Base-by-base conservation (phyloP, 805 yeast species). In the Alloascoidea africana region DNA sequence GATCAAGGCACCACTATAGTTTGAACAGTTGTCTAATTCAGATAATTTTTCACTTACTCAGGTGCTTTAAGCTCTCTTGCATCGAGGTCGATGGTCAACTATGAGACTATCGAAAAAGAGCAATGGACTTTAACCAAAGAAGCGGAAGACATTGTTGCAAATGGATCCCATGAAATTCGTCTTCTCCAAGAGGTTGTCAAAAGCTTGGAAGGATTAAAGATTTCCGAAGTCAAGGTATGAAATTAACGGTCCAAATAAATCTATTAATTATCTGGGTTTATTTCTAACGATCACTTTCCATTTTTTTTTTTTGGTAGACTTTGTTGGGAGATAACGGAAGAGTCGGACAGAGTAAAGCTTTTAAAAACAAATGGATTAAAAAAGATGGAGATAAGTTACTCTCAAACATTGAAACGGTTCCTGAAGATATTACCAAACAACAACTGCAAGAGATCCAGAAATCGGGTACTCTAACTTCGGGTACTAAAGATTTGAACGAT, bases 321-420 rank as follows among this genome's bases (percentile, higher is more conserved):
- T n/a, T 14, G 17, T 46, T 43, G 35, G 13, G 46, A 34, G 8
- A 8, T 14, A 11, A n/a, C 13, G 36, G 34, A 44, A 77, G 78
- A 49, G 69, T 89, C 45, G 99, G 98, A 44, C 98, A 91, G 63
- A 94, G 94, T 48, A 77, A 87, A 52, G 99, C 97, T 14, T 93
- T 91, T 71, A 89, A 86, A 60, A 87, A 87, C 58, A 93, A 94
- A 33, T 91, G 99, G 99, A 77, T 91, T 50, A 63, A 71, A 45
- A 91, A 93, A 57, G 82, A 79, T 41, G 93, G 89, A 41, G 94
- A 82, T 48, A 74, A 68, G 51, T 69, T 89, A 48, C 71, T 83
- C 37, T 65, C 77, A 19, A 59, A 65, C 36, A 63, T 61, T 32
- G 58, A 54, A 3, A 48, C 54, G 13, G 56, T 66, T 39, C 85